These are phyloP conservation scores for Lindgomyces ingoldianus DNA, from an alignment of 495 filamentous ascomycete species.

Conservation along the genomic window DNA sequence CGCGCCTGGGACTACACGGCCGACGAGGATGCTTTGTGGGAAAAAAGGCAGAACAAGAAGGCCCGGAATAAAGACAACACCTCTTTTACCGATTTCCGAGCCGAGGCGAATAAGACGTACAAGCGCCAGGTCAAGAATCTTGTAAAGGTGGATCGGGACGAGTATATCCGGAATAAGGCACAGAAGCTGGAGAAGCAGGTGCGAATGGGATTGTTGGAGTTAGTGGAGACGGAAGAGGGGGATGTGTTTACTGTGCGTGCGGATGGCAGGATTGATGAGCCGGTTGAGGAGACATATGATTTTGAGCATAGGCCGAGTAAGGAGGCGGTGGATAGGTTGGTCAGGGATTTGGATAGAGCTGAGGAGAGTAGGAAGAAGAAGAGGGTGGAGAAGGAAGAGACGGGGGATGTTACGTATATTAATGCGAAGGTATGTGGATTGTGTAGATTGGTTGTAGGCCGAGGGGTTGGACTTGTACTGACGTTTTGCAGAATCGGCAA, in stretches of 20 bases:
- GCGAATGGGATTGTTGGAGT: conserved; percentile 74
- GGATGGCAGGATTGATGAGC: conserved; percentile 85
- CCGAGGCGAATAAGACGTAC: conserved; percentile 88
- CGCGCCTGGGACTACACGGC: conserved; percentile 98
- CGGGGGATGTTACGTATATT: conserved; percentile 94
- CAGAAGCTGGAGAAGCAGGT: conserved; percentile 82
- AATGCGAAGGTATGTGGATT: conserved; percentile 69
- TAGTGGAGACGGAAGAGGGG: conserved; percentile 90
- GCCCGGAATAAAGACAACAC: conserved; percentile 77
- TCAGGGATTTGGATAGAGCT: conserved; percentile 81
- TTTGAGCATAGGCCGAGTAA: conserved; percentile 85
- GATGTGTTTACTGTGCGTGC: conserved; percentile 93
- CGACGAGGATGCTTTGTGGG: conserved; percentile 92
- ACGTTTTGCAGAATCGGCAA: conserved; percentile 52
- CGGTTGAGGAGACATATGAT: conserved; percentile 77
- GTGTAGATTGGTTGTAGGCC: conserved; percentile 30
- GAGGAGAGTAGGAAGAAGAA: conserved; percentile 85
- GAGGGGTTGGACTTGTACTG: background rate
- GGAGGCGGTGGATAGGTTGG: conserved; percentile 85
- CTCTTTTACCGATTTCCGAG: conserved; percentile 85
- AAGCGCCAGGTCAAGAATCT: conserved; percentile 79
- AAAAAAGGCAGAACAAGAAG: conserved; percentile 84
- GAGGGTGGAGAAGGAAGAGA: conserved; percentile 75
- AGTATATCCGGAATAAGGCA: conserved; percentile 82
- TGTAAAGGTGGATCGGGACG: conserved; percentile 62